Conservation (phyloP, 106 monocot species). For the Dioscorea dumetorum region DNA sequence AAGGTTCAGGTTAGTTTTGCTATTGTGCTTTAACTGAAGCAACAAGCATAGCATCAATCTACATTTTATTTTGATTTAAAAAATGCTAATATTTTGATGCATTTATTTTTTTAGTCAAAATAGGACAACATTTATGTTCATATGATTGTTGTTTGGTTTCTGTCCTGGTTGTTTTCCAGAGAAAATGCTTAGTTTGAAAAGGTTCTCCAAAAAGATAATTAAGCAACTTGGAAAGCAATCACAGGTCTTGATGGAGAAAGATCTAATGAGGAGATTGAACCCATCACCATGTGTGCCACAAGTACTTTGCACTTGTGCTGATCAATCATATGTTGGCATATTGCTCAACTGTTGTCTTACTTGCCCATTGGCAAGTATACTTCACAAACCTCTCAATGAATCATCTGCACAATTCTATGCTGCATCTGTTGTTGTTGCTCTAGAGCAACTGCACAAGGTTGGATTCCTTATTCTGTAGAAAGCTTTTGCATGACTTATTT, state of each 20-base stretch:
- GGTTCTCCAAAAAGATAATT: slow-evolving; percentile 72
- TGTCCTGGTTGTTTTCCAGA: slow-evolving; percentile 30
- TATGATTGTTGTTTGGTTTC: not conserved
- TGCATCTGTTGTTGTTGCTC: slow-evolving; percentile 65
- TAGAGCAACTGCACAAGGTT: slow-evolving; percentile 83
- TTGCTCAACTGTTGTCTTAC: slow-evolving; percentile 51
- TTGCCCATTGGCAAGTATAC: slow-evolving; percentile 73
- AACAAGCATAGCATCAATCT: not conserved
- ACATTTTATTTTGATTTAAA: not conserved
- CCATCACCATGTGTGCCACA: slow-evolving; percentile 46
- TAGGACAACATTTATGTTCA: not conserved
- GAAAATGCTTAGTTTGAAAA: slow-evolving; percentile 57
- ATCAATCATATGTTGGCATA: slow-evolving; percentile 73
- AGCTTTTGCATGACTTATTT: not conserved
- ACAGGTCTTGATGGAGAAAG: slow-evolving; percentile 74
- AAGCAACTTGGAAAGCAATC: slow-evolving; percentile 71
- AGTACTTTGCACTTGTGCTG: slow-evolving; percentile 67
- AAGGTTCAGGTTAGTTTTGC: slow-evolving; percentile 51
- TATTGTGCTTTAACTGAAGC: slow-evolving; percentile 7
- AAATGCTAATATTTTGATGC: not conserved
- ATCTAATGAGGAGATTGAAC: slow-evolving; percentile 56
- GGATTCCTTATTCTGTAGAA: slow-evolving; percentile 1
- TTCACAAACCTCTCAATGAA: slow-evolving; percentile 69
- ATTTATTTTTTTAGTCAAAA: too few relatives aligned
- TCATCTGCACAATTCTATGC: slow-evolving; percentile 61